Evolutionary conservation across 2,329 filamentous ascomycete species (phyloP).

Genomic region (Colletotrichum sp.): DNA sequence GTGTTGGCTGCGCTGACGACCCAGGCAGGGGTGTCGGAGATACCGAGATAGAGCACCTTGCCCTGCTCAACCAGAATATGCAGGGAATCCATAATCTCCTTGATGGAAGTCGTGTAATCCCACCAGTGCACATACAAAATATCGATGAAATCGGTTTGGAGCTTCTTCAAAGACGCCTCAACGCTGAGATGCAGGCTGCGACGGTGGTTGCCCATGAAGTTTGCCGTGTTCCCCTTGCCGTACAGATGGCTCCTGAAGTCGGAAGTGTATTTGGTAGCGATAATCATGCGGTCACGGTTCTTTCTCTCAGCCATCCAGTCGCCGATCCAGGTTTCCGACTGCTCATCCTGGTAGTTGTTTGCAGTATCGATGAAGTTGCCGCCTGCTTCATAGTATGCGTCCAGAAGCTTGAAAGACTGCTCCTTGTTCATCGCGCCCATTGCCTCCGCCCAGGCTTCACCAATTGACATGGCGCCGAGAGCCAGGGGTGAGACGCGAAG

Average conservation of each 20-base stretch:
- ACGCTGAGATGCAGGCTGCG: constrained; percentile 46
- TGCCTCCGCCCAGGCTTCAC: constrained; percentile 44
- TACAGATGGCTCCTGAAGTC: constrained; percentile 44
- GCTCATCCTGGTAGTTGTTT: constrained; percentile 61
- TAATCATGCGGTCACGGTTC: constrained; percentile 57
- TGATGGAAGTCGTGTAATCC: constrained; percentile 45
- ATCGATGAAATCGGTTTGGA: constrained; percentile 50
- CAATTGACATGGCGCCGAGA: constrained; percentile 60
- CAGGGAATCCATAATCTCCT: constrained; percentile 47
- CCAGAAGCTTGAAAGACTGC: constrained; percentile 59
- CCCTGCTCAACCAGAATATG: constrained; percentile 44
- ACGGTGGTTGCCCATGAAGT: constrained; percentile 48
- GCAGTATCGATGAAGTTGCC: constrained; percentile 74
- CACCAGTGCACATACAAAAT: constrained; percentile 50
- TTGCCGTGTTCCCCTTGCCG: constrained; percentile 42
- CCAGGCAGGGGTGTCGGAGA: constrained; percentile 46
- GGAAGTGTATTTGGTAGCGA: constrained; percentile 62
- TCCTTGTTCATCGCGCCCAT: constrained; percentile 62
- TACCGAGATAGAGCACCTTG: constrained; percentile 45
- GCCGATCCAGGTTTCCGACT: constrained; percentile 64
- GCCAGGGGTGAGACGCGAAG: constrained; percentile 57
- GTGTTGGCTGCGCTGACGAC: constrained; percentile 41
- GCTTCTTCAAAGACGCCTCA: constrained; percentile 46
- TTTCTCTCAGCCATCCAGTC: constrained; percentile 57
- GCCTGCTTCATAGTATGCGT: constrained; percentile 60